Evolutionary conservation across 2,329 filamentous ascomycete species (phyloP), one percentile per base, ranked within the genome.

Genomic region (Ceratocystis ficicola): DNA sequence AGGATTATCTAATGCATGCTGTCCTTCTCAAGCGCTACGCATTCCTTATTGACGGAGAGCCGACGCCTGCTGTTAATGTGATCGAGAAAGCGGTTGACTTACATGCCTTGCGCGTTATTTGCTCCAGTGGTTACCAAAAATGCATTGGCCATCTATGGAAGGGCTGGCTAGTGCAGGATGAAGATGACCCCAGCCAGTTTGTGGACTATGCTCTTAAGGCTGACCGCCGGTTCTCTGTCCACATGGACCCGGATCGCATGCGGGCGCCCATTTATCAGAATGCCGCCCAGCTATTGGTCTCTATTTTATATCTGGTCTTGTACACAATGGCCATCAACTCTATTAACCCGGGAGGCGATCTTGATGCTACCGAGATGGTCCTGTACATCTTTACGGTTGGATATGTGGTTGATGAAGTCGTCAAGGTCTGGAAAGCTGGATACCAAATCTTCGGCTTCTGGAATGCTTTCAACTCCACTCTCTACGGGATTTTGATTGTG

Each of bases 91-190:
- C 94, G 0, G 91, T 97, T 44, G 94, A 99, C 72, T 77, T 97
- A 30, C 94, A 99, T 73, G 90, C 93, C 0, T 79, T 97, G 59
- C 81, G 83, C 15, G 86, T 99, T 61, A 97, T 97, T 69, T 90
- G 90, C 1, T 93, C 89, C 0, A 91, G 90, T 0, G 93, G 94
- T 30, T 99, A 97, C 74, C 94, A 97, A 70, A 96, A 95, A 77
- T 97, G 93, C 73, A 90, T 97, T 72, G 84, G 82, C 69, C 90
- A 95, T 73, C 85, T 99, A 7, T 99, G 94, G 94, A 85, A 86
- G 68, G 94, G 94, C 25, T 99, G 94, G 94, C 80, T 97, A 7
- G 86, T 96, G n/a, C 94, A 99, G 74, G 90, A 96, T 70, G 91
- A 96, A 71, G 82, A 92, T 62, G 92, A 97, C 71, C 88, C 93